Conservation (phyloP, 257 asterid species). For the Hygrophila difformis region DNA sequence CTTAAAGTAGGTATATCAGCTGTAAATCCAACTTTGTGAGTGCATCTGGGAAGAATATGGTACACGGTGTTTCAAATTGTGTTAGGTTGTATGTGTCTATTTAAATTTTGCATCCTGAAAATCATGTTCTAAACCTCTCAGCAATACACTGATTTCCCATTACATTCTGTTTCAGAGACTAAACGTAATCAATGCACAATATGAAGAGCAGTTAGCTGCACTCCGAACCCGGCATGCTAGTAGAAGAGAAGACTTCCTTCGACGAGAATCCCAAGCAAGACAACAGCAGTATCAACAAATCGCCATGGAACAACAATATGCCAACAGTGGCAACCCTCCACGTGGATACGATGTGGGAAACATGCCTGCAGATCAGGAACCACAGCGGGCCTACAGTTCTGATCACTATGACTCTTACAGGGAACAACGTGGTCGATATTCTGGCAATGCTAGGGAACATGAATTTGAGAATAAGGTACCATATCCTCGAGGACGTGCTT, state of each 20-base stretch:
- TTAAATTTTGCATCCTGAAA: background rate
- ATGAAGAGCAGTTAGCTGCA: slow-evolving; percentile 48
- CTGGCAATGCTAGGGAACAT: slow-evolving; percentile 36
- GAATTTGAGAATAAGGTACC: slow-evolving; percentile 47
- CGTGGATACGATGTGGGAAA: slow-evolving; percentile 21
- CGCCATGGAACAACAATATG: slow-evolving; percentile 32
- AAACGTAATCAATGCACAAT: slow-evolving; percentile 43
- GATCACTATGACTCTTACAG: slow-evolving; percentile 38
- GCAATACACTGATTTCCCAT: background rate
- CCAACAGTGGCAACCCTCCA: slow-evolving; percentile 23
- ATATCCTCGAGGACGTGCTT: slow-evolving; percentile 42
- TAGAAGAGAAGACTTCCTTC: slow-evolving; percentile 50
- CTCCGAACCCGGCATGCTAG: slow-evolving; percentile 45
- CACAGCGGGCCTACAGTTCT: slow-evolving; percentile 30
- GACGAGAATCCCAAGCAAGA: slow-evolving; percentile 51
- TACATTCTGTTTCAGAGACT: slow-evolving; percentile 31
- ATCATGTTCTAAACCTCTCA: background rate
- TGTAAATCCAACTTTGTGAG: too few relatives aligned
- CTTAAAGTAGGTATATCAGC: background rate
- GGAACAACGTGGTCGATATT: slow-evolving; percentile 31
- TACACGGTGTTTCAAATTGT: background rate
- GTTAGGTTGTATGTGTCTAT: background rate
- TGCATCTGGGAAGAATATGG: background rate
- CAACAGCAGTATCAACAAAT: slow-evolving; percentile 48
- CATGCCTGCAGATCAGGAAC: slow-evolving; percentile 29